These are phyloP conservation scores for Jacaranda mimosifolia DNA, from an alignment of 257 asterid species.

Conservation along the genomic window DNA sequence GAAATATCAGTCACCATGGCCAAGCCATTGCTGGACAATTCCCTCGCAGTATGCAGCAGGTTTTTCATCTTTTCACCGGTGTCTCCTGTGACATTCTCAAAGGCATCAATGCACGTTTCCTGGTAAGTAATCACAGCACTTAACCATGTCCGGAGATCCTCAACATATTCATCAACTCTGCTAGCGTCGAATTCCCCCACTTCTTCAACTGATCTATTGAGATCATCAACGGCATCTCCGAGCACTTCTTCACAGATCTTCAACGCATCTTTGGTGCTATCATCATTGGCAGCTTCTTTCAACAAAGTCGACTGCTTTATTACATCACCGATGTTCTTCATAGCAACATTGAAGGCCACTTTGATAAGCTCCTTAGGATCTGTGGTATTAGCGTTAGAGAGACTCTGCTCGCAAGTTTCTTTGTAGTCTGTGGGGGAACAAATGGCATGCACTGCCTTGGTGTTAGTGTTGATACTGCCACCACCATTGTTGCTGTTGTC, in stretches of 20 bases:
- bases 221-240: slow-evolving; percentile 59
- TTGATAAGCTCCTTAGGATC: slow-evolving; percentile 63
- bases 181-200: slow-evolving; percentile 38
- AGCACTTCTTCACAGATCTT: slow-evolving; percentile 57
- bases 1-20: slow-evolving; percentile 58
- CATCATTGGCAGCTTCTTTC: slow-evolving; percentile 40
- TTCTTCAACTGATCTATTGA: slow-evolving; percentile 45
- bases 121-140: slow-evolving; percentile 68
- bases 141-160: slow-evolving; percentile 64
- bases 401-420: slow-evolving; percentile 58
- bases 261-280: slow-evolving; percentile 57
- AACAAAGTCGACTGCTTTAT: slow-evolving; percentile 42
- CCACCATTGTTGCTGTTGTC: too few relatives aligned
- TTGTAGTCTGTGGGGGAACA: slow-evolving; percentile 72
- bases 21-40: slow-evolving; percentile 67
- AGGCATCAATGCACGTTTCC: slow-evolving; percentile 79
- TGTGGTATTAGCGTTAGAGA: slow-evolving; percentile 53
- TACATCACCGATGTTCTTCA: slow-evolving; percentile 37
- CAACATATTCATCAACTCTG: slow-evolving; percentile 36
- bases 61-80: slow-evolving; percentile 71
- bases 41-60: slow-evolving; percentile 43
- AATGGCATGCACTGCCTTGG: slow-evolving; percentile 52
- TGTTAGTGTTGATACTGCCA: background rate
- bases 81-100: slow-evolving; percentile 64
- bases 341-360: background rate